Evolutionary conservation across 2,329 filamentous ascomycete genomes (phyloP), one percentile per base, ranked within the genome.

Genomic region (Simplicillium aogashimaense): DNA sequence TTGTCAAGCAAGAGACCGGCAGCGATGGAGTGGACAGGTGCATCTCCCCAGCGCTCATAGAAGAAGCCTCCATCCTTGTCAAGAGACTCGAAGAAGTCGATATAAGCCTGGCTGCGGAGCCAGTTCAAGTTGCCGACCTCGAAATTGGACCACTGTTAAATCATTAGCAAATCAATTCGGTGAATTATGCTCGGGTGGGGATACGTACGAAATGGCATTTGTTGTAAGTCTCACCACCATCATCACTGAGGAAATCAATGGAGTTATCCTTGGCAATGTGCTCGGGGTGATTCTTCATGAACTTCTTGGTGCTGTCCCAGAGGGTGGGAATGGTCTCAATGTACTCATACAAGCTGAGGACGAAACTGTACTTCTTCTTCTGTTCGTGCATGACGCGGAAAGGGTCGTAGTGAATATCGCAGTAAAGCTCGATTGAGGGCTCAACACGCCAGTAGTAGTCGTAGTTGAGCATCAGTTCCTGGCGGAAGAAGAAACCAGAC

Each of bases 391-490:
- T 95, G 69, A 79, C 88, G 48, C 86, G 86, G 81, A 98, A 98
- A 7, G 92, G 86, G 57, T 98, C 92, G 63, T 94, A 94, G 63
- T 87, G 76, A 55, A 98, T 76, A 58, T 98, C 92, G 66, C 92
- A 98, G 74, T 79, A 95, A 46, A 98, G 82, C 70, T 97, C 86
- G 58, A 98, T 81, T 64, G 86, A 92, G 53, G 92, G 92, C 73
- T 98, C 92, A 12, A 98, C 92, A 51, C 94, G 86, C 92, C 92
- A 98, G 76, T 98, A 98, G 78, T 87, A 98, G 59, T 98, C 92
- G 65, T 94, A 98, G 60, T 97, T 88, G 61, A 86, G 67, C 86
- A 98, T 89, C 50, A 95, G 68, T 25, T 79, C 76, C 61, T 98
- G 92, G 45, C 84, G 87, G 78, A 97, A 98, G 75, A 98, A 98